phyloP scores from a whole-genome alignment of 495 filamentous ascomycete genomes.

The Talaromyces trachyspermus region DNA sequence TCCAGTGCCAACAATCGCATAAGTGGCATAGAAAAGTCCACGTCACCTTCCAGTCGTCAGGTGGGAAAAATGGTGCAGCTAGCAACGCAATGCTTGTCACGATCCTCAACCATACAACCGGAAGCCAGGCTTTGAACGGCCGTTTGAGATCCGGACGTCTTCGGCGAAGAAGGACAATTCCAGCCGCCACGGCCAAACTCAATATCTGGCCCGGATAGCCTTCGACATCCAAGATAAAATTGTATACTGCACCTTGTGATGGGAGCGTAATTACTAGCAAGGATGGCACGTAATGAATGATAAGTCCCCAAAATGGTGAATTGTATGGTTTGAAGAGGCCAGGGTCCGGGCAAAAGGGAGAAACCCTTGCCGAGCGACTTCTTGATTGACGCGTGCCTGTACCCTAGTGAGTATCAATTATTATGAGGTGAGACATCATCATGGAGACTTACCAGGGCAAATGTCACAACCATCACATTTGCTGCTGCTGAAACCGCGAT shows the following conservation, averaged over 20 bases:
- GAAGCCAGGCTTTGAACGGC: constrained; percentile 62
- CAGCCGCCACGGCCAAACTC: constrained; percentile 49
- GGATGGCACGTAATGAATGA: constrained; percentile 63
- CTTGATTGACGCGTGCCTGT: constrained; percentile 62
- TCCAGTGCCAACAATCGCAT: constrained; percentile 62
- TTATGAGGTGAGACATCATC: too few relatives aligned
- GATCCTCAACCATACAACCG: constrained; percentile 34
- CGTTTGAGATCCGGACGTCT: constrained; percentile 52
- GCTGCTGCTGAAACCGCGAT: constrained; percentile 62
- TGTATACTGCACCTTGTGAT: constrained; percentile 58
- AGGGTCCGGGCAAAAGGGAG: constrained; percentile 56
- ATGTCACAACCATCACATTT: constrained; percentile 75
- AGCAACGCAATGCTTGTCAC: constrained; percentile 26
- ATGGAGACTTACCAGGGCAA: constrained; percentile 51
- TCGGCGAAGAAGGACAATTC: constrained; percentile 54
- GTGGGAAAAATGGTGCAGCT: constrained; percentile 35
- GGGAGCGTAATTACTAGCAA: constrained; percentile 58
- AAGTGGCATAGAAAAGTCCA: constrained; percentile 62
- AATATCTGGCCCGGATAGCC: constrained; percentile 61
- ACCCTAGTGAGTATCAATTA: too few relatives aligned
- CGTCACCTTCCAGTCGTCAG: constrained; percentile 42
- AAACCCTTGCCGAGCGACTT: constrained; percentile 61
- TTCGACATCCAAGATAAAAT: constrained; percentile 67
- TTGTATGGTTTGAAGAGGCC: constrained; percentile 59
- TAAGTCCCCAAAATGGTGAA: constrained; percentile 57